Base-by-base conservation (phyloP, 805 yeast species). In the Kodamaea lidongshanica region DNA sequence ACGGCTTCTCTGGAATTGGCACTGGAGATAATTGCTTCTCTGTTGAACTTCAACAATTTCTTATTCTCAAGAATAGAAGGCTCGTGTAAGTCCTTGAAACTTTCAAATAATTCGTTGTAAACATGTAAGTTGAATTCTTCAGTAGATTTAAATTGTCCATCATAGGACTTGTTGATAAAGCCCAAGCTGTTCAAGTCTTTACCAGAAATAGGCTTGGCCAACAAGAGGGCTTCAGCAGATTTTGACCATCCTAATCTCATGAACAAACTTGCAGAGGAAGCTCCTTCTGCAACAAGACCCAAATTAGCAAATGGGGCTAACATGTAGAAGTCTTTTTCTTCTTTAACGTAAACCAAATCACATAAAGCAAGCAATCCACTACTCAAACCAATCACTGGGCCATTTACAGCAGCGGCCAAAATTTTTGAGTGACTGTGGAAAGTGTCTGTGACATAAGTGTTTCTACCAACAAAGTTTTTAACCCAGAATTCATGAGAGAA, bases 261-360 rank as follows among this genome's bases (percentile, higher is more conserved):
- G 14, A 82, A 75, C 31, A 86, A 64, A 4, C 89, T 73, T 6
- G 76, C 70, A 10, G 85, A 73, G 1, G 84, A 60, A 4, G 78
- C 83, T 33, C 95, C 94, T 54, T 86, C 96, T 37, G 81, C 74
- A 3, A 82, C 87, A 43, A 86, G 69, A 2, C 95, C 94, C 42
- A 86, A 67, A 48, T 79, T 80, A 25, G 87, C 75, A 56, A 86
- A 86, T 5, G 96, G 95, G 10, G 77, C 69, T 46, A 78, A 69
- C 39, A 85, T 48, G 46, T 57, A 76, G 37, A 76, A 71, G 28
- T 72, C 68, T 21, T 67, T 61, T 26, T 67, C 71, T 44, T 77
- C 74, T 41, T 67, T 71, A 9, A 79, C 78, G 48, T 83, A 85
- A 7, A 86, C 66, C 36, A 86, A 65, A 55, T 86, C 96, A 54